phyloP scores from a whole-genome alignment of 2,329 filamentous ascomycete species.

The Xylaria sp. region DNA sequence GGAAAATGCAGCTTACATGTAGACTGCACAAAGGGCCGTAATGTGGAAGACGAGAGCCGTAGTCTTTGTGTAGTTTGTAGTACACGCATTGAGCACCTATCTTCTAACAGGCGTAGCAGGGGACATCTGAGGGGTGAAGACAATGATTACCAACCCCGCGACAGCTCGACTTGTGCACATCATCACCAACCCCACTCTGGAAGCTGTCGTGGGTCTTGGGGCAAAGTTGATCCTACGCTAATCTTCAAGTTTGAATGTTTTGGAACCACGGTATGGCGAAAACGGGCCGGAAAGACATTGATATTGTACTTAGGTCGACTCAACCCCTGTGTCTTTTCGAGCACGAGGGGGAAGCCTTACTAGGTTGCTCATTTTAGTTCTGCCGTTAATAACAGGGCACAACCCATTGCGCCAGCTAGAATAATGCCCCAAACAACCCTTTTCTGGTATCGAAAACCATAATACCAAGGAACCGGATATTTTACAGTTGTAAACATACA shows the following conservation, averaged over 20 bases:
- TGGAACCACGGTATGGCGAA: background rate
- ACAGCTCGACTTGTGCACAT: constrained; percentile 14
- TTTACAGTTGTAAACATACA: constrained; percentile 36
- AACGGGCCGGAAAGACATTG: background rate
- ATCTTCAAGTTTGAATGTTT: background rate
- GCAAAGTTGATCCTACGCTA: constrained; percentile 1
- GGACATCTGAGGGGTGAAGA: background rate
- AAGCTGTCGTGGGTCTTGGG: constrained; percentile 9
- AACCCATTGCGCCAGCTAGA: constrained; percentile 13
- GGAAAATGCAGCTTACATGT: constrained; percentile 30
- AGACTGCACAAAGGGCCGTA: constrained; percentile 42
- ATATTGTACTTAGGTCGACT: background rate
- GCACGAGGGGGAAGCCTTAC: background rate
- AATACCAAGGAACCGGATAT: constrained; percentile 3
- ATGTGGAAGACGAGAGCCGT: constrained; percentile 44
- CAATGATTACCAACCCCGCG: constrained; percentile 26
- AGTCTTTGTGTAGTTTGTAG: constrained; percentile 47
- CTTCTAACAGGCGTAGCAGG: background rate
- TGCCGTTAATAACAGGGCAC: background rate
- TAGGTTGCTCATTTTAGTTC: background rate
- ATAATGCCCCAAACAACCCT: background rate
- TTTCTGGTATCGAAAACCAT: background rate
- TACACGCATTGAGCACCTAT: constrained; percentile 46
- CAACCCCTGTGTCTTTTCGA: background rate
- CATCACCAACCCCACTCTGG: constrained; percentile 25